Base-by-base conservation (phyloP, 257 asterid genomes). In the Solanum pennellii region DNA sequence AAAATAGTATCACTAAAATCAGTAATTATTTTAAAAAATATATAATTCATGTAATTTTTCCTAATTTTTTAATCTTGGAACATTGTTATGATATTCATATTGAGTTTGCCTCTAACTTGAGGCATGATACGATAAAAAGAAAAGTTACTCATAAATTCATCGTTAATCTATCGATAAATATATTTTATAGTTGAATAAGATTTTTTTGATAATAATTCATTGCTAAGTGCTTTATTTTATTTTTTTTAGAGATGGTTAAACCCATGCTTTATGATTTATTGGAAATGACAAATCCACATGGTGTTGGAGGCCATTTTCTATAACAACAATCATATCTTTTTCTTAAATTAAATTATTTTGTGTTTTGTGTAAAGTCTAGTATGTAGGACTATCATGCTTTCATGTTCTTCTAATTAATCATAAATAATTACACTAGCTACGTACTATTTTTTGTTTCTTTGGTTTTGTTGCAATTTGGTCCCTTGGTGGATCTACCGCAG, bases 251-350 rank as follows among this genome's bases (percentile, higher is more conserved):
- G 31, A 23, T 49, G 71, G 59, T 59, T 29, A 84, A 62, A 76
- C 66, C 80, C 59, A 39, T 80, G 42, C 21, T 56, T 8, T 66
- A 29, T 42, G 18, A 62, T 41, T 41, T 42, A 37, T 42, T 49
- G 80, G 74, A 88, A 83, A 59, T 71, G 89, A 88, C 89, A 68
- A 68, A 62, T 62, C 52, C 97, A 94, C 95, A 94, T 93, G 96
- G 94, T 91, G 93, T 92, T 80, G 85, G 69, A 86, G 90, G 90
- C 93, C 94, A 91, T 88, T 90, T 86, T 15, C 47, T 60, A n/a
- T 73, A 80, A 87, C 86, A 59, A 89, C 47, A 68, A 82, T 91
- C 89, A 86, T 88, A 83, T 65, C 88, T 89, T 89, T 89, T 91
- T 88, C 79, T 89, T 91, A 86, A 88, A 83, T 91, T 52, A 91